A percentile compares a stretch with the other conserved stretches of the same genome.
Evolutionary conservation across 2,329 filamentous ascomycete species (phyloP).

Genomic region (Fusarium xyrophilum): DNA sequence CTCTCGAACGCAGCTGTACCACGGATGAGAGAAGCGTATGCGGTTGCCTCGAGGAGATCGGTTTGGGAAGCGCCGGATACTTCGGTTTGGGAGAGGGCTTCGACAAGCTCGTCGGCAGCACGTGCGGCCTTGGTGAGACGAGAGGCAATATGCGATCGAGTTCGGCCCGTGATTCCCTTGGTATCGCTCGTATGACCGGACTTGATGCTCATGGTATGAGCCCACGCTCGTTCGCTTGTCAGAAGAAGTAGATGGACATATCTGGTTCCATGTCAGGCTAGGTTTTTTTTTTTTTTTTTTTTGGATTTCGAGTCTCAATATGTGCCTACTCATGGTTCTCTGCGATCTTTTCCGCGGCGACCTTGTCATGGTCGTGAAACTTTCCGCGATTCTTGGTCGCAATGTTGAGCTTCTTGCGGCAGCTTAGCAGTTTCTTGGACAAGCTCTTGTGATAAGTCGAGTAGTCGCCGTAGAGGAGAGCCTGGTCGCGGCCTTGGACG

Average conservation of each 20-base stretch:
- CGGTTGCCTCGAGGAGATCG: constrained; percentile 84
- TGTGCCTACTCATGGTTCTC: constrained; percentile 74
- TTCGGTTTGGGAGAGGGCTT: constrained; percentile 67
- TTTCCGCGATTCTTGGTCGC: constrained; percentile 87
- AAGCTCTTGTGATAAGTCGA: constrained; percentile 82
- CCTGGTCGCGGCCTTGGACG: constrained; percentile 78
- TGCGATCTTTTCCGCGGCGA: constrained; percentile 78
- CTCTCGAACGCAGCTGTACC: constrained; percentile 87
- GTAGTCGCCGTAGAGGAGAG: constrained; percentile 88
- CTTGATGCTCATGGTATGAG: constrained; percentile 95
- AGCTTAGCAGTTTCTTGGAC: constrained; percentile 79
- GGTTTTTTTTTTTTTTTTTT: not conserved
- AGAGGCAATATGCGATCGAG: constrained; percentile 87
- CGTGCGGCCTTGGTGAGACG: constrained; percentile 80
- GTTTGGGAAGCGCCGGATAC: constrained; percentile 70
- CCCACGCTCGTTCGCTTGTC: constrained; percentile 90
- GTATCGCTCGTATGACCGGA: constrained; percentile 79
- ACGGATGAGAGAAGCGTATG: constrained; percentile 78
- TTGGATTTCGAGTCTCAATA: not conserved
- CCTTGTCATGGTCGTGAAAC: constrained; percentile 72
- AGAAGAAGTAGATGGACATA: constrained; percentile 81
- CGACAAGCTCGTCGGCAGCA: constrained; percentile 71
- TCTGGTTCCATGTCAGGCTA: constrained; percentile 53
- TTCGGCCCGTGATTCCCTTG: constrained; percentile 78
- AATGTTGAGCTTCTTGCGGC: constrained; percentile 84